Percentiles rank a stretch among this genome's conserved stretches.
phyloP scores from a whole-genome alignment of 768 basidiomycete genomes.

The Tricholomella constricta region DNA sequence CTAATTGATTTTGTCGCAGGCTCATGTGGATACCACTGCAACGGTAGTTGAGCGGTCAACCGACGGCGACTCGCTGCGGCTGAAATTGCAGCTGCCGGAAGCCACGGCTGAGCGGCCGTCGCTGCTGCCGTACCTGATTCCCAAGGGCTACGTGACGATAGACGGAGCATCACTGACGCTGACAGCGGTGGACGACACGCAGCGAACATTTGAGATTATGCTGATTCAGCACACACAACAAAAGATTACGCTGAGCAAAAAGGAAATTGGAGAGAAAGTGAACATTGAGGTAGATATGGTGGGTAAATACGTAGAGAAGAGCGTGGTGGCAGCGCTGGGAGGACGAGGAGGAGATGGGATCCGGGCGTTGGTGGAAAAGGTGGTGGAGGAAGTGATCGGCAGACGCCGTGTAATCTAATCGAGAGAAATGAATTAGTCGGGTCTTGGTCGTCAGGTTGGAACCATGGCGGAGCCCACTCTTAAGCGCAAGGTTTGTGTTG shows the following conservation, averaged over 20 bases:
- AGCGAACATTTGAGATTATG: slow-evolving; percentile 83
- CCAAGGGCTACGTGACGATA: slow-evolving; percentile 93
- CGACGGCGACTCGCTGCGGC: slow-evolving; percentile 89
- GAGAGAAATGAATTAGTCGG: neutral
- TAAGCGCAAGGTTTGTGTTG: slow-evolving; percentile 56
- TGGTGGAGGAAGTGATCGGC: slow-evolving; percentile 56
- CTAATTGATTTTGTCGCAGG: slow-evolving; percentile 45
- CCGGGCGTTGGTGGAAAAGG: slow-evolving; percentile 52
- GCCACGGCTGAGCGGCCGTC: slow-evolving; percentile 59
- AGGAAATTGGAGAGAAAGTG: slow-evolving; percentile 76
- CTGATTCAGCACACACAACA: slow-evolving; percentile 92
- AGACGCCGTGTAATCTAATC: slow-evolving; percentile 29
- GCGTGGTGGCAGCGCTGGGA: slow-evolving; percentile 67
- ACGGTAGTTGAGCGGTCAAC: slow-evolving; percentile 60
- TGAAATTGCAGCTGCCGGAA: slow-evolving; percentile 75
- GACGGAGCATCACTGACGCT: slow-evolving; percentile 95
- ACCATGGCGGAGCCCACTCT: slow-evolving; percentile 24
- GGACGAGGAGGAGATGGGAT: slow-evolving; percentile 53
- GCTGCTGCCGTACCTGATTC: slow-evolving; percentile 80
- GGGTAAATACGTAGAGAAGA: slow-evolving; percentile 89
- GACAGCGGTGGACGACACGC: slow-evolving; percentile 69
- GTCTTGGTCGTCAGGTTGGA: neutral
- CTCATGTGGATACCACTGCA: slow-evolving; percentile 91
- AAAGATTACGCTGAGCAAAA: slow-evolving; percentile 79
- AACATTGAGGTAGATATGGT: slow-evolving; percentile 97